Percentiles rank a stretch among this genome's conserved stretches.
These are phyloP conservation scores for Plasmodium falciparum DNA, from an alignment of 169 alveolate genomes.

Conservation along the genomic window DNA sequence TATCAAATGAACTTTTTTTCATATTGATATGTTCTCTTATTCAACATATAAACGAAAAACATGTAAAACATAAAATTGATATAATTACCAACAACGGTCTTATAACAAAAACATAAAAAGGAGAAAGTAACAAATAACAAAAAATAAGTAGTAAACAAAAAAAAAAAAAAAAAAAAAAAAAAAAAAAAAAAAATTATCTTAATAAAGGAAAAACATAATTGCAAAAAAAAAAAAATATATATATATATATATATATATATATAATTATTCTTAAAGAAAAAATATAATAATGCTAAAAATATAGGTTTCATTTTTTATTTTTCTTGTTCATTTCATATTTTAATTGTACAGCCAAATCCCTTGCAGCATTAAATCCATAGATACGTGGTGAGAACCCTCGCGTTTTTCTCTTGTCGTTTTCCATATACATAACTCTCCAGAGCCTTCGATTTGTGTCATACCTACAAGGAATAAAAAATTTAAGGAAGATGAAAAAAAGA, in stretches of 20 bases:
- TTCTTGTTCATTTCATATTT: conserved; percentile 71
- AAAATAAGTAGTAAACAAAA: background rate
- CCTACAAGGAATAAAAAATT: conserved; percentile 8
- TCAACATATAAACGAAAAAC: too few species aligned
- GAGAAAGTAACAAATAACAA: too few species aligned
- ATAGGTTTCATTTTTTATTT: background rate
- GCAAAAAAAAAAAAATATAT: background rate
- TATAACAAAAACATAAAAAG: too few species aligned
- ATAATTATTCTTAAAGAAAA: too few species aligned
- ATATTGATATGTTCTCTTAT: too few species aligned
- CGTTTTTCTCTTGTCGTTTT: conserved; percentile 69
- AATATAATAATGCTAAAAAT: too few species aligned
- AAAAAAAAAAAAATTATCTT: background rate
- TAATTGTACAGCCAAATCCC: conserved; percentile 68
- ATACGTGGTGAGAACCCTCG: conserved; percentile 72
- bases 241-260: conserved; percentile 1
- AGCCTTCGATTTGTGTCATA: conserved; percentile 68
- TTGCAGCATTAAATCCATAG: conserved; percentile 65
- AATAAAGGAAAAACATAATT: background rate
- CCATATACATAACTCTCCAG: conserved; percentile 76
- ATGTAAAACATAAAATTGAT: too few species aligned
- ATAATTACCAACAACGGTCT: too few species aligned
- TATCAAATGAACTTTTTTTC: too few species aligned
- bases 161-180: background rate
- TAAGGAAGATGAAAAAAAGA: background rate